phyloP scores from a whole-genome alignment of 1,284 basidiomycete species.

The Fomitopsis schrenkii region DNA sequence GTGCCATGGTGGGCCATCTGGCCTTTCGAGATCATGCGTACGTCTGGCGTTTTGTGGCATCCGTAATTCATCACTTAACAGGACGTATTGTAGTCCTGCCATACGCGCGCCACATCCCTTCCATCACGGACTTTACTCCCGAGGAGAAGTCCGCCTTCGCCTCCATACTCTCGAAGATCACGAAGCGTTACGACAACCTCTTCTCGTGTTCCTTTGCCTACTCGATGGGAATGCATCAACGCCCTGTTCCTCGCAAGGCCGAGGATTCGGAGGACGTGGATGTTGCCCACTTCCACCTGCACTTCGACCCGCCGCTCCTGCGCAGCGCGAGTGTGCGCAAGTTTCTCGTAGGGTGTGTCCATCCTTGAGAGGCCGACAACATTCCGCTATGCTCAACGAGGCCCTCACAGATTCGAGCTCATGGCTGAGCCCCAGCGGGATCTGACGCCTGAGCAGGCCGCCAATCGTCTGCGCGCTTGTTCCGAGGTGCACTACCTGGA shows the following conservation, averaged over 20 bases:
- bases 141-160: conserved; percentile 67
- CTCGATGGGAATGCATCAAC: conserved; percentile 94
- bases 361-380: background rate
- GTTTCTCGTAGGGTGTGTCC: conserved; percentile 80
- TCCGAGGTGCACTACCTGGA: conserved; percentile 50
- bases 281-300: conserved; percentile 82
- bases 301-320: conserved; percentile 87
- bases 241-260: conserved; percentile 47
- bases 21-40: conserved; percentile 88
- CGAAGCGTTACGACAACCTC: conserved; percentile 82
- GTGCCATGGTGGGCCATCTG: conserved; percentile 98
- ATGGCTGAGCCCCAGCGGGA: conserved; percentile 92
- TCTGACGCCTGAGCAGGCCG: conserved; percentile 88
- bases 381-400: background rate
- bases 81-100: conserved; percentile 58
- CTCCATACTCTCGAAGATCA: conserved; percentile 58
- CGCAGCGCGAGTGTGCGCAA: conserved; percentile 83
- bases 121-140: conserved; percentile 55
- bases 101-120: conserved; percentile 73
- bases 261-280: conserved; percentile 40
- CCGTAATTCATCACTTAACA: background rate
- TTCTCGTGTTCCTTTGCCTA: conserved; percentile 90
- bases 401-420: conserved; percentile 70
- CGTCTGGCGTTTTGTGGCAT: conserved; percentile 17
- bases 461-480: conserved; percentile 53